Evolutionary conservation across 768 basidiomycete species (phyloP).

Genomic region (Agrocybe praecox): DNA sequence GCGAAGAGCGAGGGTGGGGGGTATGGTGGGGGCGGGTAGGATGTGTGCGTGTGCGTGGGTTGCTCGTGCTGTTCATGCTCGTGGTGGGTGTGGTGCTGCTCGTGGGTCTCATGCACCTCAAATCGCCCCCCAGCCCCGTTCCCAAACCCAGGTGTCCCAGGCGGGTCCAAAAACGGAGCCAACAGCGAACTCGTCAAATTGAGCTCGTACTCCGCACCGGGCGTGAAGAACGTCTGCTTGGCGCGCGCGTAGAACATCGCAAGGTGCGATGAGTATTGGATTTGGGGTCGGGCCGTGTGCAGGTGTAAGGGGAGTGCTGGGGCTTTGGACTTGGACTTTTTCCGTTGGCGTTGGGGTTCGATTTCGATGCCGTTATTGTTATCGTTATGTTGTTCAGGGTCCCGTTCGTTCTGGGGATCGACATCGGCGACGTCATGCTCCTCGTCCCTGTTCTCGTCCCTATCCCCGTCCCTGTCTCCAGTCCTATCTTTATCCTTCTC

Average conservation of each 20-base stretch:
- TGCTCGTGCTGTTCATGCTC: background rate
- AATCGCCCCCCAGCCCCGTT: too few relatives aligned
- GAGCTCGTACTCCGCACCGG: constrained; percentile 71
- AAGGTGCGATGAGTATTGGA: constrained; percentile 52
- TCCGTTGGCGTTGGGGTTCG: too few relatives aligned
- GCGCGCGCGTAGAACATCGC: constrained; percentile 80
- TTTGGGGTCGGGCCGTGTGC: constrained; percentile 38
- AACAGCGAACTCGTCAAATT: constrained; percentile 68
- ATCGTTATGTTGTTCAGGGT: too few relatives aligned
- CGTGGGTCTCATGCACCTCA: too few relatives aligned
- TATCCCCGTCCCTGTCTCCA: too few relatives aligned
- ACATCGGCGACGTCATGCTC: too few relatives aligned
- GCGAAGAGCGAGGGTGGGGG: constrained; percentile 51
- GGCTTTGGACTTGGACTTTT: constrained; percentile 20
- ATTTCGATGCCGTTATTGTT: too few relatives aligned
- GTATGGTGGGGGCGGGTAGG: constrained; percentile 58
- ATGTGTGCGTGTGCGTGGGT: constrained; percentile 24
- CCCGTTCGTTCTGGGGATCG: too few relatives aligned
- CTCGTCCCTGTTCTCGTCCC: too few relatives aligned
- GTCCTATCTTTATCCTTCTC: too few relatives aligned
- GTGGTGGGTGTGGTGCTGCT: background rate
- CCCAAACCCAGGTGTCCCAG: too few relatives aligned
- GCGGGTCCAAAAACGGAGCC: constrained; percentile 51
- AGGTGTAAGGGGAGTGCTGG: constrained; percentile 28
- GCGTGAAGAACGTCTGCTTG: constrained; percentile 80